phyloP scores from a whole-genome alignment of 331 rosid species.

The Rosa hybrid region DNA sequence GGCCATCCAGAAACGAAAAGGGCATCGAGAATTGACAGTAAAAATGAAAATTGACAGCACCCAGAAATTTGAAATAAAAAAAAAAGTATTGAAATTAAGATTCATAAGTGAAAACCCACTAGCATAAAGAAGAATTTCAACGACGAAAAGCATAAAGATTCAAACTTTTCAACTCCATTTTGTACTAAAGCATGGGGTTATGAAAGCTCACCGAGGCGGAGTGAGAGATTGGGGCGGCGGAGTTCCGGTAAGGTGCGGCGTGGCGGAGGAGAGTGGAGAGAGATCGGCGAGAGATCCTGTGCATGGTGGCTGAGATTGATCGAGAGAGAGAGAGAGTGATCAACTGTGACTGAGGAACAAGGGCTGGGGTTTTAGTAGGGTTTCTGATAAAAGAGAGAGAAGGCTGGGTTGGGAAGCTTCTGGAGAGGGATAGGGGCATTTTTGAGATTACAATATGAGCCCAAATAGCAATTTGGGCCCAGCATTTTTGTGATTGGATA shows the following conservation, averaged over 20 bases:
- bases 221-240: slow-evolving; percentile 40
- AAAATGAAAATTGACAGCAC: not conserved
- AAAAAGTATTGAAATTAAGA: not conserved
- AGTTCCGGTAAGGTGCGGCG: slow-evolving; percentile 41
- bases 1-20: not conserved
- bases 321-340: not conserved
- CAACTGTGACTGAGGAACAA: not conserved
- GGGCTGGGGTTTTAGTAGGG: slow-evolving; percentile 60
- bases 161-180: not conserved
- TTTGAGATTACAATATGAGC: not conserved
- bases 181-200: not conserved
- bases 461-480: not conserved
- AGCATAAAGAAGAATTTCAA: not conserved
- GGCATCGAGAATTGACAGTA: not conserved
- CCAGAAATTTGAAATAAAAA: not conserved
- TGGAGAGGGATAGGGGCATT: slow-evolving; percentile 32
- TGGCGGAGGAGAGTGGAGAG: slow-evolving; percentile 55
- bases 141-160: not conserved
- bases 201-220: slow-evolving; percentile 39
- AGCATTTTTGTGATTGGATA: not conserved
- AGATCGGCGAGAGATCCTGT: slow-evolving; percentile 70
- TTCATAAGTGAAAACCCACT: not conserved
- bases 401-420: slow-evolving; percentile 53
- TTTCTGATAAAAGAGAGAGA: slow-evolving; percentile 20
- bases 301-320: slow-evolving; percentile 43